These are phyloP conservation scores for Saccharomycopsis phalli DNA, from an alignment of 1,139 yeast species.

Conservation along the genomic window DNA sequence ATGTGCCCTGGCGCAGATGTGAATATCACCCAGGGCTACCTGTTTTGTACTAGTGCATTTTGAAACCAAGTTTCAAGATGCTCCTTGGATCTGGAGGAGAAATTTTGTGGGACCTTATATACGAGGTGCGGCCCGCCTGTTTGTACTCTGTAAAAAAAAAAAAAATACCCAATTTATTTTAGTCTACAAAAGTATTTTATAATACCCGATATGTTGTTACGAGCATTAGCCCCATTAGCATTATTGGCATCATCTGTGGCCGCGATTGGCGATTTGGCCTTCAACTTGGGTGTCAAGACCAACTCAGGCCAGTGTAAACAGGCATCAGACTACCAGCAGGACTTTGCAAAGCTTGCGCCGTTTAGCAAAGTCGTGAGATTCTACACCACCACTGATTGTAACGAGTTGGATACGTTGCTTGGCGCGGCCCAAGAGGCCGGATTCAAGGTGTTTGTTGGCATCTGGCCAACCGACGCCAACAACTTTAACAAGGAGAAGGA, in stretches of 20 bases:
- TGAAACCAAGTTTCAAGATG: no score
- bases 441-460: constrained; percentile 67
- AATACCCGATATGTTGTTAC: no score
- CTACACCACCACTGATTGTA: constrained; percentile 82
- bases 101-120: no score
- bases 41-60: no score
- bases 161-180: no score
- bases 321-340: constrained; percentile 55
- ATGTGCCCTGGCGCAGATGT: no score
- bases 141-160: no score
- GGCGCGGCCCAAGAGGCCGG: constrained; percentile 79
- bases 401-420: constrained; percentile 71
- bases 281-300: constrained; percentile 72
- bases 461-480: constrained; percentile 82
- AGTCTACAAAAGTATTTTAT: no score
- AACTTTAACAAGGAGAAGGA: constrained; percentile 63
- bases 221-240: neutral
- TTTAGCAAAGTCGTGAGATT: constrained; percentile 64
- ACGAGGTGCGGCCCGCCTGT: no score
- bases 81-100: no score
- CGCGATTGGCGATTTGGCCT: constrained; percentile 40
- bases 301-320: constrained; percentile 66
- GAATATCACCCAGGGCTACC: no score
- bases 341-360: constrained; percentile 45
- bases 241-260: constrained; percentile 21